phyloP scores from a whole-genome alignment of 768 basidiomycete genomes.

The Sporobolomyces pararoseus region DNA sequence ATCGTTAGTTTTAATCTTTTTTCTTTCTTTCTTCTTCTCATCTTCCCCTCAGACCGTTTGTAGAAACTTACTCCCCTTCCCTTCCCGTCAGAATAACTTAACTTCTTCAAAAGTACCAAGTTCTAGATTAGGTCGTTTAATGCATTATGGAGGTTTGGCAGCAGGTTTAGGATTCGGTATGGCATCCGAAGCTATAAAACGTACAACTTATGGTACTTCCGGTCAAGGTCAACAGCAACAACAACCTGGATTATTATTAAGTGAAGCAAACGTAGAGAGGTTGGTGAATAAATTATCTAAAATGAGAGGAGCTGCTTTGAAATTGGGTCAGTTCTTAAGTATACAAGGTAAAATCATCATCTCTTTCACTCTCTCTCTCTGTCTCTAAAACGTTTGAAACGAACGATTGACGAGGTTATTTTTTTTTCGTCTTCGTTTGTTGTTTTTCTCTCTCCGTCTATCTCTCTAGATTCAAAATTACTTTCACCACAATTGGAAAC shows the following conservation, averaged over 20 bases:
- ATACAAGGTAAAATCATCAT: conserved; percentile 66
- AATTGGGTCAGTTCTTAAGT: conserved; percentile 94
- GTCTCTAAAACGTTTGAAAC: no score
- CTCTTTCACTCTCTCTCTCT: neutral
- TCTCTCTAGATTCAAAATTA: conserved; percentile 78
- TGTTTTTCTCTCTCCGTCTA: no score
- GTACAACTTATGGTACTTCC: conserved; percentile 55
- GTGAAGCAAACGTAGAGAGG: conserved; percentile 81
- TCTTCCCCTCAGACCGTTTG: neutral
- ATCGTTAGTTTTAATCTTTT: no score
- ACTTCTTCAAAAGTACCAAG: conserved; percentile 78
- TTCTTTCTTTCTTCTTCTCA: no score
- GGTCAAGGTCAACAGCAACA: conserved; percentile 20
- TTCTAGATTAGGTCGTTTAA: conserved; percentile 77
- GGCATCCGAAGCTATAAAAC: conserved; percentile 75
- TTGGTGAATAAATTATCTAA: conserved; percentile 86
- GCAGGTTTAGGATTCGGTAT: conserved; percentile 85
- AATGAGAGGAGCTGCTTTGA: conserved; percentile 95
- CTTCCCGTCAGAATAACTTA: neutral
- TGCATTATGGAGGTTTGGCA: conserved; percentile 93
- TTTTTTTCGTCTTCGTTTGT: no score
- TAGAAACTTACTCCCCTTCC: no score
- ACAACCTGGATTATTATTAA: conserved; percentile 68
- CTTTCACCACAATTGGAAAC: conserved; percentile 81
- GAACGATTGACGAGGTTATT: no score